phyloP scores from a whole-genome alignment of 2,329 filamentous ascomycete genomes.

The Xylariaceae sp. region DNA sequence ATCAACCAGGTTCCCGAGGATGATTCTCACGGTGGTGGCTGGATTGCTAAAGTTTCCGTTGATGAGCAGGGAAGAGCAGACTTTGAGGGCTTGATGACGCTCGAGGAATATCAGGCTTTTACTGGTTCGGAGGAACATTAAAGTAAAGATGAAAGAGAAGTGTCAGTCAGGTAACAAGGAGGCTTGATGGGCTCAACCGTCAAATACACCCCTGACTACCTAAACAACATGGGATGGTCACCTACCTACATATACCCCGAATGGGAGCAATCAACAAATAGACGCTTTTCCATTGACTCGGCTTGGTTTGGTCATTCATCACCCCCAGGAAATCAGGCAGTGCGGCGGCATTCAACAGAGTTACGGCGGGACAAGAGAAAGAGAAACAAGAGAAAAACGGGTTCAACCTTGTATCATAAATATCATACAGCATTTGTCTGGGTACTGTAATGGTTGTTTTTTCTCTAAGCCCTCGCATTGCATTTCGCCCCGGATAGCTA shows the following conservation, averaged over 20 bases:
- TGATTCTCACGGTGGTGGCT: conserved; percentile 70
- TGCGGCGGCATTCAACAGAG: conserved; percentile 18
- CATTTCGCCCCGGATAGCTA: too few relatives aligned
- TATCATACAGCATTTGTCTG: conserved; percentile 20
- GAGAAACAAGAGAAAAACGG: conserved; percentile 24
- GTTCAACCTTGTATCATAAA: conserved; percentile 35
- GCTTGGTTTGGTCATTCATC: conserved; percentile 8
- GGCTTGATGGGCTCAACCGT: too few relatives aligned
- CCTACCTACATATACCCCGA: too few relatives aligned
- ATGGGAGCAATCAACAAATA: too few relatives aligned
- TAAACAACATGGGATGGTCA: too few relatives aligned
- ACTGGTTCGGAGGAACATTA: conserved; percentile 44
- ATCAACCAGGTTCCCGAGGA: conserved; percentile 91
- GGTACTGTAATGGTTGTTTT: too few relatives aligned
- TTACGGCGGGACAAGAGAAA: too few relatives aligned
- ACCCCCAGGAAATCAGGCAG: conserved; percentile 5
- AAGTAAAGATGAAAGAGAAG: too few relatives aligned
- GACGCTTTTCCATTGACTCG: too few relatives aligned
- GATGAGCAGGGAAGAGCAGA: conserved; percentile 61
- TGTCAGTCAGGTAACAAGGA: too few relatives aligned
- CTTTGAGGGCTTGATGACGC: conserved; percentile 72
- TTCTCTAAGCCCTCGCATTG: too few relatives aligned
- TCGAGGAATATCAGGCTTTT: conserved; percentile 72
- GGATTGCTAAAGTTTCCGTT: conserved; percentile 87
- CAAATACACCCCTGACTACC: too few relatives aligned